phyloP scores from a whole-genome alignment of 306 rosid species.

The Cicer pinnatifidum region DNA sequence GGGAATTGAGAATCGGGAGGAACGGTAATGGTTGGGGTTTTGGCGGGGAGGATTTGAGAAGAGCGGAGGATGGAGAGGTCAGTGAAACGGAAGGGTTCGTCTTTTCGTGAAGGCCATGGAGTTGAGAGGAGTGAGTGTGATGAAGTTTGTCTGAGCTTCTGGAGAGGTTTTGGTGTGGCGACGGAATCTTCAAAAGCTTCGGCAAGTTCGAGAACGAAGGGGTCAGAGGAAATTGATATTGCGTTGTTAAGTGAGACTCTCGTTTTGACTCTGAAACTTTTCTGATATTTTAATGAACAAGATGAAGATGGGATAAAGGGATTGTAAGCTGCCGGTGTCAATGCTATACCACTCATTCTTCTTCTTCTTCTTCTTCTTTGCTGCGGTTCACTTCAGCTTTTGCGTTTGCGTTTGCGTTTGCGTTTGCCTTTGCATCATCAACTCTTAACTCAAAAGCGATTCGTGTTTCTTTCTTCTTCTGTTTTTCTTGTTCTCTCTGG shows the following conservation, averaged over 20 bases:
- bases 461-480: not conserved
- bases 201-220: slow-evolving; percentile 84
- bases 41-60: slow-evolving; percentile 68
- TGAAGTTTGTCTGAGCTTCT: slow-evolving; percentile 68
- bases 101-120: slow-evolving; percentile 87
- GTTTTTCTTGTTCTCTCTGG: not conserved
- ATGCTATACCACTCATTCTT: slow-evolving; percentile 56
- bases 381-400: not conserved
- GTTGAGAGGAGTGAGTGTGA: slow-evolving; percentile 73
- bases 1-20: slow-evolving; percentile 48
- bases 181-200: slow-evolving; percentile 84
- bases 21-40: slow-evolving; percentile 45
- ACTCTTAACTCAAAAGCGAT: not conserved
- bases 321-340: slow-evolving; percentile 50
- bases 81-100: slow-evolving; percentile 90
- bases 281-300: slow-evolving; percentile 32
- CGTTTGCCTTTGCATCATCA: not conserved
- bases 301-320: slow-evolving; percentile 42
- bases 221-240: slow-evolving; percentile 62
- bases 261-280: slow-evolving; percentile 41
- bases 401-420: too few relatives aligned
- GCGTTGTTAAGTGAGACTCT: slow-evolving; percentile 42
- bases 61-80: slow-evolving; percentile 75
- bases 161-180: slow-evolving; percentile 64
- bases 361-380: too few relatives aligned